A percentile compares a stretch with the other conserved stretches of the same genome.
Conservation (phyloP, 768 basidiomycete species). For the Paxillus ammoniavirescens region DNA sequence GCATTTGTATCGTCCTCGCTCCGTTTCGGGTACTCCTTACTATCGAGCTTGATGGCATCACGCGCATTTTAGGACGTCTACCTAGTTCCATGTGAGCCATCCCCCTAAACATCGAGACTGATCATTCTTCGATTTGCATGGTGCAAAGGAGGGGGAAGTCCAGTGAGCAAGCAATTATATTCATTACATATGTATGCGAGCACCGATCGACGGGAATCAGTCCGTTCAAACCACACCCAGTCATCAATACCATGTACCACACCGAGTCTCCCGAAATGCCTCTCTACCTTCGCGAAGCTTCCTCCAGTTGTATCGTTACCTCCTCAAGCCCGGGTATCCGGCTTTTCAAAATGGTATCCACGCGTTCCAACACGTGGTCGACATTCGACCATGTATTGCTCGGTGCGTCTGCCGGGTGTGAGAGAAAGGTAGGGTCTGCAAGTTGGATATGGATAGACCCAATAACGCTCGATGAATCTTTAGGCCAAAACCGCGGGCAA, state of each 20-base stretch:
- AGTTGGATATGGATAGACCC: conserved; percentile 93
- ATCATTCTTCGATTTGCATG: too few species aligned
- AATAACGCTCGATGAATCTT: conserved; percentile 80
- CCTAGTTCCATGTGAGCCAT: too few species aligned
- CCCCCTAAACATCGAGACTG: too few species aligned
- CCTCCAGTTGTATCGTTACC: conserved; percentile 85
- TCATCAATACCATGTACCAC: neutral
- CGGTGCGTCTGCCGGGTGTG: conserved; percentile 50
- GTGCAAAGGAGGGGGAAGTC: too few species aligned
- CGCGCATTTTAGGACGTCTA: too few species aligned
- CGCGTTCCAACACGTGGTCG: conserved; percentile 73
- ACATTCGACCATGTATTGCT: conserved; percentile 17
- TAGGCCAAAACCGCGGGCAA: conserved; percentile 91
- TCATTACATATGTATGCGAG: conserved; percentile 17
- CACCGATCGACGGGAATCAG: conserved; percentile 5
- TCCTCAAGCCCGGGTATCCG: conserved; percentile 84
- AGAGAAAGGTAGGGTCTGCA: conserved; percentile 54
- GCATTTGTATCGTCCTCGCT: too few species aligned
- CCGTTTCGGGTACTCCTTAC: too few species aligned
- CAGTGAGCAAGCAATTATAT: neutral
- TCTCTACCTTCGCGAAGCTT: conserved; percentile 9
- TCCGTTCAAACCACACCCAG: neutral
- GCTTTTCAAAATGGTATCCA: conserved; percentile 67
- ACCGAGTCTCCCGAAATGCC: neutral
- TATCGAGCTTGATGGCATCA: too few species aligned